Conservation (phyloP, 192 early-diverging fungal species). For the Backusella morwellensis region DNA sequence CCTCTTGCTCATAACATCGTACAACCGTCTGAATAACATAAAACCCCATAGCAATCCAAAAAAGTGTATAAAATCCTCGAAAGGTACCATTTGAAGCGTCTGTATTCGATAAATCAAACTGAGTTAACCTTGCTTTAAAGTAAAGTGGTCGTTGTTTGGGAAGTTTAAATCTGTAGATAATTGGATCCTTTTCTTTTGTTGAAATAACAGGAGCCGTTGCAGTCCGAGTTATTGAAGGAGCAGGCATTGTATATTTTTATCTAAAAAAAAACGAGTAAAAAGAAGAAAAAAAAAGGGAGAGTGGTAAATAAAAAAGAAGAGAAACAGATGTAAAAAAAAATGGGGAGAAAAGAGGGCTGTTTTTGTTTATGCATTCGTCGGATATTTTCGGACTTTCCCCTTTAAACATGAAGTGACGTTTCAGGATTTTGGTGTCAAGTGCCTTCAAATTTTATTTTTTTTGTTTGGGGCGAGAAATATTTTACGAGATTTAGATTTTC, state of each 20-base stretch:
- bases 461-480: background rate
- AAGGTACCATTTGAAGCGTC: constrained; percentile 40
- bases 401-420: background rate
- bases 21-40: constrained; percentile 63
- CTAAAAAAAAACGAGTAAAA: background rate
- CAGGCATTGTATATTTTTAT: background rate
- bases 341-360: background rate
- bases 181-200: background rate
- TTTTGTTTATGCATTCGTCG: background rate
- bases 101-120: constrained; percentile 32
- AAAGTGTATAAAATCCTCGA: constrained; percentile 80
- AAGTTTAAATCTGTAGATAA: background rate
- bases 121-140: constrained; percentile 29
- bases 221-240: background rate
- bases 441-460: background rate
- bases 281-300: background rate
- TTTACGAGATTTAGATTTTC: background rate
- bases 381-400: constrained; percentile 9
- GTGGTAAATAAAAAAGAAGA: background rate
- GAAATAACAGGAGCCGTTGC: background rate
- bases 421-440: constrained; percentile 7
- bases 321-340: background rate
- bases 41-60: constrained; percentile 79
- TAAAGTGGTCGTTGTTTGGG: constrained; percentile 21
- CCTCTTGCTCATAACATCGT: constrained; percentile 54